phyloP scores from a whole-genome alignment of 2,329 filamentous ascomycete genomes.

The Trichoderma sp. region DNA sequence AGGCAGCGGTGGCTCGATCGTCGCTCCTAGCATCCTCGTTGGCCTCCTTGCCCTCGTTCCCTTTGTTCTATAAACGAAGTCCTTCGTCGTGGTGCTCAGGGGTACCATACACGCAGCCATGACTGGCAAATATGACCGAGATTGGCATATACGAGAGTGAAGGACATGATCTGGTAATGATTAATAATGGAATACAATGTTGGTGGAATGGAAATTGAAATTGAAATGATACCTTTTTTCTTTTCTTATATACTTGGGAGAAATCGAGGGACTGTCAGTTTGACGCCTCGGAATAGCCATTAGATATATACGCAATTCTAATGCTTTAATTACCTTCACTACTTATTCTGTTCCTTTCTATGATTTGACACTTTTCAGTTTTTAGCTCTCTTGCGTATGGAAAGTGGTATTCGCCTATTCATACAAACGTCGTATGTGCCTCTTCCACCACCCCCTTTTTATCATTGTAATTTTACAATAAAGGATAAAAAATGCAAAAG shows the following conservation, averaged over 20 bases:
- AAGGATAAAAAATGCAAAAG: not conserved
- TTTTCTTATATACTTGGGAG: not conserved
- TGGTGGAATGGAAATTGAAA: not conserved
- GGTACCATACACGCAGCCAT: not conserved
- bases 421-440: constrained; percentile 1
- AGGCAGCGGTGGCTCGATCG: constrained; percentile 3
- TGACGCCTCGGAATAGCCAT: no score
- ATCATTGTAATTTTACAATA: not conserved
- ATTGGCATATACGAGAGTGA: not conserved
- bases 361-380: not conserved
- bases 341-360: not conserved
- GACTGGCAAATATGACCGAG: not conserved
- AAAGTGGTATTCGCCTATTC: constrained; percentile 14
- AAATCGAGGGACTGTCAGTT: no score
- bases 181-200: not conserved
- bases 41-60: constrained; percentile 28
- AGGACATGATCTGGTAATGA: not conserved
- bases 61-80: constrained; percentile 26
- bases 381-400: not conserved
- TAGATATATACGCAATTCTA: not conserved
- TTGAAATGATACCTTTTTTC: constrained; percentile 11
- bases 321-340: not conserved
- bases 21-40: constrained; percentile 25
- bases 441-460: not conserved
- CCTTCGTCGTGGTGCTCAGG: no score